phyloP scores from a whole-genome alignment of 1,284 basidiomycete genomes.

The Ceratobasidium papillatum region DNA sequence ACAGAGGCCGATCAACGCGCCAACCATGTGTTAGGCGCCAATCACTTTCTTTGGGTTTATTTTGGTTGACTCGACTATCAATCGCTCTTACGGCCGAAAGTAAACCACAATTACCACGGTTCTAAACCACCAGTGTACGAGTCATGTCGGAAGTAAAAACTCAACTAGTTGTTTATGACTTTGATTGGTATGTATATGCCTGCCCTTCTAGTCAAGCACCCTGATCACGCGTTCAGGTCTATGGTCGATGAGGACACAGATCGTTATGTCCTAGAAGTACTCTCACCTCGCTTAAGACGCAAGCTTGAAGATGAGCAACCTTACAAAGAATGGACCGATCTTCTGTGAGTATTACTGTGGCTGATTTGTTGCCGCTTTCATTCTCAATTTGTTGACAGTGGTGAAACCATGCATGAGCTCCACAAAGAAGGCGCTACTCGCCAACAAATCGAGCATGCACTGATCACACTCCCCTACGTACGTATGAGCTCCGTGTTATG shows the following conservation, averaged over 20 bases:
- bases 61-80: constrained; percentile 4
- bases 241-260: constrained; percentile 97
- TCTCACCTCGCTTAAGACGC: constrained; percentile 84
- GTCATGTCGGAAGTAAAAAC: constrained; percentile 54
- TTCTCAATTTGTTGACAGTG: constrained; percentile 57
- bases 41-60: constrained; percentile 8
- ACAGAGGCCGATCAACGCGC: constrained; percentile 11
- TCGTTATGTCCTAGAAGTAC: constrained; percentile 94
- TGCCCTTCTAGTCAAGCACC: not conserved
- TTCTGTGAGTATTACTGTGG: constrained; percentile 77
- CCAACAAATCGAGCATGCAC: constrained; percentile 78
- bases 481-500: constrained; percentile 51
- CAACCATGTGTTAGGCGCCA: constrained; percentile 17
- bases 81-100: not conserved
- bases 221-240: constrained; percentile 62
- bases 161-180: constrained; percentile 94
- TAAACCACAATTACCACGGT: constrained; percentile 2
- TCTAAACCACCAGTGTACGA: constrained; percentile 16
- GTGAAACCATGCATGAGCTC: constrained; percentile 76
- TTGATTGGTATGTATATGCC: constrained; percentile 83
- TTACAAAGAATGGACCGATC: constrained; percentile 89
- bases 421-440: constrained; percentile 72
- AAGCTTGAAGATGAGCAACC: constrained; percentile 75
- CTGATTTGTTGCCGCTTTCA: constrained; percentile 35
- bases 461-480: constrained; percentile 88